Base-by-base conservation (phyloP, 2,329 filamentous ascomycete species). In the Xylariaceae sp. region DNA sequence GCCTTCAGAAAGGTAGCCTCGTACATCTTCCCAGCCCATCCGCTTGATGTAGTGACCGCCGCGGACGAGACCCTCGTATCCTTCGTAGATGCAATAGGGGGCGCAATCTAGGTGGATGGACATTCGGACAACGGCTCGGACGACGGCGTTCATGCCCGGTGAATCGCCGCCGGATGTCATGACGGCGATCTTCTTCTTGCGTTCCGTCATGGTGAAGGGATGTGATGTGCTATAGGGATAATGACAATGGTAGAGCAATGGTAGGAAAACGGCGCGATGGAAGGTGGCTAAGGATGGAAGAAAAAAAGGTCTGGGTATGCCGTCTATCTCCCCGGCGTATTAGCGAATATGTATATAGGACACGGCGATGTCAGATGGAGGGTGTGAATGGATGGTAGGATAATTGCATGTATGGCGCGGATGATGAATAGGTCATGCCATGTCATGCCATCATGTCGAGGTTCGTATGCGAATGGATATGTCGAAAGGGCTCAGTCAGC, bases 121-220 rank as follows among this genome's bases (percentile, higher is more conserved):
- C 81, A 91, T 96, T 64, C 94, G 88, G 55, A 99, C 89, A 31
- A 96, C 88, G 48, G 91, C 90, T 58, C 91, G 84, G 39, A 96
- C 90, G 37, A 89, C 89, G 58, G 85, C 90, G 73, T 94, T 95
- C 91, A 96, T 96, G 70, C 91, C 91, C 2, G 90, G 91, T 62
- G 90, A 89, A 79, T 96, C 91, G 68, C 91, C 91, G 68, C 91
- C 91, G 64, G 89, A 95, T 68, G 91, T 96, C 86, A 96, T 90
- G 71, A 96, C 85, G 62, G 86, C 91, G 70, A 96, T 92, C 73
- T 82, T 83, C 73, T 84, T 83, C 67, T 77, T 81, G 54, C 72
- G 68, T 44, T 73, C 54, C 34, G 64, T 71, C 77, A 80, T 77
- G 50, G 56, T 68, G 60, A 59, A 41, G 29, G 7, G n/a, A 35